A percentile compares a stretch with the other conserved stretches of the same genome.
Conservation (phyloP, 306 rosid genomes). For the Inga leiocalycina region DNA sequence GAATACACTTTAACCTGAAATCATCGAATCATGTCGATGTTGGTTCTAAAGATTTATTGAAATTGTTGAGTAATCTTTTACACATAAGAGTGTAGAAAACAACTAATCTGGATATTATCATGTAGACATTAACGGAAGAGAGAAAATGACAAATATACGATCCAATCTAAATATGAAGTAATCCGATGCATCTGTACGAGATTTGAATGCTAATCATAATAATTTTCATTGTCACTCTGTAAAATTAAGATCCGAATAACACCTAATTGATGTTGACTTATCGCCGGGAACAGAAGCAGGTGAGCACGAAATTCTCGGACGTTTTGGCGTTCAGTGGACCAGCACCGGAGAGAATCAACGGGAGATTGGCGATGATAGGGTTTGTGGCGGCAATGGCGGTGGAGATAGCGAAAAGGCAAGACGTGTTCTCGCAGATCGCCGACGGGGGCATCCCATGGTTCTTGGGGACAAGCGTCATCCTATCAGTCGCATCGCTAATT, state of each 20-base stretch:
- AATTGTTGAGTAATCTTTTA: fast-evolving
- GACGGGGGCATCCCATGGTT: slow-evolving; percentile 77
- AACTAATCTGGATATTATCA: background rate
- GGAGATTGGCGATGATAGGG: slow-evolving; percentile 87
- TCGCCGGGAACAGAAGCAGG: slow-evolving; percentile 31
- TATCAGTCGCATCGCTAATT: slow-evolving; percentile 67
- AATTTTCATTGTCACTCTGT: background rate
- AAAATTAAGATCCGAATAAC: background rate
- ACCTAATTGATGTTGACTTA: background rate
- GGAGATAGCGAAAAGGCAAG: slow-evolving; percentile 68
- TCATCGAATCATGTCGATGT: no score
- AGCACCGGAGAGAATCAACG: slow-evolving; percentile 92
- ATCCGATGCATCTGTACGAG: background rate
- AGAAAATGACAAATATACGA: background rate
- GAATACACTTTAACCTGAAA: background rate
- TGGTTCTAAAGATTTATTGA: no score
- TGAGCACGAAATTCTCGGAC: slow-evolving; percentile 58
- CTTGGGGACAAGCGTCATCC: slow-evolving; percentile 55
- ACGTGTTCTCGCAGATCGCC: slow-evolving; percentile 58
- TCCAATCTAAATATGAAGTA: background rate
- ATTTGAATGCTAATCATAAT: background rate
- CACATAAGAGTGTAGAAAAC: background rate
- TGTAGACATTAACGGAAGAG: background rate
- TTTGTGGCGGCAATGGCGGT: slow-evolving; percentile 77
- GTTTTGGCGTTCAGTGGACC: slow-evolving; percentile 80